Evolutionary conservation across 108 stramenopile genomes (phyloP), one percentile per base, ranked within the genome.

Genomic region (Cyclotella baltica): DNA sequence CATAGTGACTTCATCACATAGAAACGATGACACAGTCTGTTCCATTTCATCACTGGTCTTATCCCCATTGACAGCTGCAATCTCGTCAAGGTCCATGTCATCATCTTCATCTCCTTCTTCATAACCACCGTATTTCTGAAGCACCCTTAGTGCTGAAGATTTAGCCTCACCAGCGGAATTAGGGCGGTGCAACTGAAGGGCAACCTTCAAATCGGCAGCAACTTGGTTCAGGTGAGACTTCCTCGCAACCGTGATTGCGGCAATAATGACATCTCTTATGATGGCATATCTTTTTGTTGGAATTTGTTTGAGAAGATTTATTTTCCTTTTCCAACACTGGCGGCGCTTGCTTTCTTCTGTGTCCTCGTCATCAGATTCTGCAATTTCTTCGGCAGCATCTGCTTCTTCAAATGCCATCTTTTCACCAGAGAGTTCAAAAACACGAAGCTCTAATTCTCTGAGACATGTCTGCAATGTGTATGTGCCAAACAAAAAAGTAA

Each of bases 231-330:
- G 65, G 62, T 93, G 88, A 30, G 90, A 86, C 67, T 93, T 92
- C 30, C 94, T 84, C 18, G 94, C 94, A 65, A 89, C 84, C 48
- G 90, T 80, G 62, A 95, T 89, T 0, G 94, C 94, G 20, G 86
- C 85, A 16, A 92, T 84, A 18, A 95, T 65, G 18, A 80, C 57
- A 25, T 90, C 85, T 8, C 89, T 85, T 53, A 95, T 89, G 30
- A 86, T 80, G 1, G 59, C 81, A 37, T 88, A 72, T 20, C 78
- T 53, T 13, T 69, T 73, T 10, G 88, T 80, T 50, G 86, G 87
- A 15, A 89, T 81, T 11, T 62, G 53, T 13, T 80, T 72, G 10
- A 95, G 79, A 27, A 83, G 84, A 75, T 89, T 76, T 22, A 93
- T 82, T 50, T 86, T 76, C 61, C 78, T 89, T 78, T 90, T 95